These are phyloP conservation scores for Carex myosuroides DNA, from an alignment of 176 grass and related monocot species.

Conservation along the genomic window DNA sequence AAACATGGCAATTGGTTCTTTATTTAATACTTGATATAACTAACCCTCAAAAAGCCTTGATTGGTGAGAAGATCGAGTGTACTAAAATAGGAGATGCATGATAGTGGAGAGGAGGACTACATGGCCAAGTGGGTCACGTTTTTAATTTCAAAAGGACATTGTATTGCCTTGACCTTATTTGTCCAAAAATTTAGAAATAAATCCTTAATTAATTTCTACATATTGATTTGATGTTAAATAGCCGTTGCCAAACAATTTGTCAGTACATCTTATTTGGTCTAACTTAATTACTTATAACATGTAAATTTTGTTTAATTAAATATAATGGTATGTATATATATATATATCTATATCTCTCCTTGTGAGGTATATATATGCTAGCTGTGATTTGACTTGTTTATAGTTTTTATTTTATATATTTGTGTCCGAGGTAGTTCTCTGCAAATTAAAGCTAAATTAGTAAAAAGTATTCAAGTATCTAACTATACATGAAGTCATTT, in stretches of 20 bases:
- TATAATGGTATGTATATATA: background rate
- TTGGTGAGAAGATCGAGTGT: slow-evolving; percentile 8
- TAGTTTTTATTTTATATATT: background rate
- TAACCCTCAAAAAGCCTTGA: slow-evolving; percentile 11
- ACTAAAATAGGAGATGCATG: background rate
- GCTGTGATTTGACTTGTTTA: background rate
- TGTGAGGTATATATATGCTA: background rate
- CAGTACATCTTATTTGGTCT: background rate
- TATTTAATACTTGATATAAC: slow-evolving; percentile 16
- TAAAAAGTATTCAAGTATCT: background rate
- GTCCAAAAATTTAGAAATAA: background rate
- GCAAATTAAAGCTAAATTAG: background rate
- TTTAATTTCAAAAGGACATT: slow-evolving; percentile 14
- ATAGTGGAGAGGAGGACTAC: slow-evolving; percentile 7
- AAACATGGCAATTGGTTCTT: slow-evolving; percentile 20
- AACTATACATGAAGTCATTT: background rate
- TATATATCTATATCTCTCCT: background rate
- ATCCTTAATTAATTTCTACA: background rate
- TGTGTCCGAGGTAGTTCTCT: background rate
- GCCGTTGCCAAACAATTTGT: background rate
- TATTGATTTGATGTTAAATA: background rate
- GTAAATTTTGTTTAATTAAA: background rate
- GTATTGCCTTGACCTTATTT: background rate
- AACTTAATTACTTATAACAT: background rate
- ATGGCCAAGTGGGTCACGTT: slow-evolving; percentile 32